Conservation (phyloP, 2,329 filamentous ascomycete genomes). For the Colletotrichum sp. region DNA sequence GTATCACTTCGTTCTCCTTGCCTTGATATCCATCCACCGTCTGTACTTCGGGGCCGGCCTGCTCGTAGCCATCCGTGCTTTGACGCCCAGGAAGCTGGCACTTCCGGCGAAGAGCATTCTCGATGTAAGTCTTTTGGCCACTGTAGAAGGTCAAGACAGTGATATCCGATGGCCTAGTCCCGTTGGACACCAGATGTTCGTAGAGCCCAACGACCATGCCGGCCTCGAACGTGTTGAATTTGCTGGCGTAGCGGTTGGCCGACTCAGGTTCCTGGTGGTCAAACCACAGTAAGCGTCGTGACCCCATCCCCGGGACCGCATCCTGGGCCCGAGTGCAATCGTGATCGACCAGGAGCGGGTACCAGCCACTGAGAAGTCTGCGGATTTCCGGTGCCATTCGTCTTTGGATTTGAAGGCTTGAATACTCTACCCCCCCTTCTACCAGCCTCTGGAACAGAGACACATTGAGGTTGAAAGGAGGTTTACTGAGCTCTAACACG, state of each 20-base stretch:
- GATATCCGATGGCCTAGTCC: slow-evolving; percentile 63
- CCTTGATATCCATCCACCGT: slow-evolving; percentile 93
- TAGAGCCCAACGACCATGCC: slow-evolving; percentile 78
- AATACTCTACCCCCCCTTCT: slow-evolving; percentile 66
- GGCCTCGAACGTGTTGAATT: slow-evolving; percentile 74
- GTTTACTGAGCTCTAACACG: slow-evolving; percentile 59
- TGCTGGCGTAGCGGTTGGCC: slow-evolving; percentile 67
- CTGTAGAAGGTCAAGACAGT: slow-evolving; percentile 90
- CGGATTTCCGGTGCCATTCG: slow-evolving; percentile 55
- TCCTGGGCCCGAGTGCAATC: slow-evolving; percentile 36
- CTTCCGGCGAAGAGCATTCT: slow-evolving; percentile 45
- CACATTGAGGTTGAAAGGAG: slow-evolving; percentile 71
- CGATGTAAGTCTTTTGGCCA: slow-evolving; percentile 74
- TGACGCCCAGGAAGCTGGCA: neutral
- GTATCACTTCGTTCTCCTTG: slow-evolving; percentile 84
- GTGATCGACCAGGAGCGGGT: slow-evolving; percentile 50
- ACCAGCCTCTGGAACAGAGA: slow-evolving; percentile 84
- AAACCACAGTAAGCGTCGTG: slow-evolving; percentile 39
- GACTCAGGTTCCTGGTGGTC: slow-evolving; percentile 65
- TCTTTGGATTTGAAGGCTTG: slow-evolving; percentile 71
- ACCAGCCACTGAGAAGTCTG: slow-evolving; percentile 51
- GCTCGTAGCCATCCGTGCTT: slow-evolving; percentile 24
- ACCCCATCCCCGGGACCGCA: slow-evolving; percentile 50
- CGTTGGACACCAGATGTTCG: slow-evolving; percentile 74
- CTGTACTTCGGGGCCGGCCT: slow-evolving; percentile 31